phyloP scores from a whole-genome alignment of 202 grass and related monocot genomes.

The Hordeum pubiflorum region DNA sequence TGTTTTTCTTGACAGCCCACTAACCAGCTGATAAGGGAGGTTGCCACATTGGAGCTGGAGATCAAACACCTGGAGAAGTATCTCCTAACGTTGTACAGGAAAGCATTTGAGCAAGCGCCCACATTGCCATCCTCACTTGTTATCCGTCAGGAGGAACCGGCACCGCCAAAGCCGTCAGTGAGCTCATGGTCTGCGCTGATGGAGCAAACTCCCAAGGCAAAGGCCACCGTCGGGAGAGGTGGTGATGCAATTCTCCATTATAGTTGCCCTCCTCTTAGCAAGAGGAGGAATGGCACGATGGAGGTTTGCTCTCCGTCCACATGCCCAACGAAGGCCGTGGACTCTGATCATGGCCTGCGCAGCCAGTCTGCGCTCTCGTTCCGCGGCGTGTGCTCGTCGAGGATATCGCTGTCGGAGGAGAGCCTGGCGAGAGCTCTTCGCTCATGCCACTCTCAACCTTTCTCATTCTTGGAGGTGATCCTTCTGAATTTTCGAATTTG shows the following conservation, averaged over 20 bases:
- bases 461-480: slow-evolving; percentile 72
- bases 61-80: slow-evolving; percentile 98
- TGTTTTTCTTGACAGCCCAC: slow-evolving; percentile 41
- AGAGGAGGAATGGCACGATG: slow-evolving; percentile 28
- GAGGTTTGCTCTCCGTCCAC: slow-evolving; percentile 51
- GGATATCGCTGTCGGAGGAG: slow-evolving; percentile 81
- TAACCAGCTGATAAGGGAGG: slow-evolving; percentile 91
- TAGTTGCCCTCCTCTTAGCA: slow-evolving; percentile 37
- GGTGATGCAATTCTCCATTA: slow-evolving; percentile 27
- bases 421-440: slow-evolving; percentile 84
- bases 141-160: slow-evolving; percentile 37
- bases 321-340: slow-evolving; percentile 31
- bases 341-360: slow-evolving; percentile 29
- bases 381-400: slow-evolving; percentile 61
- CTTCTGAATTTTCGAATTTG: background rate
- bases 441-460: slow-evolving; percentile 81
- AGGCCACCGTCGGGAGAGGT: background rate
- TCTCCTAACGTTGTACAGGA: slow-evolving; percentile 75
- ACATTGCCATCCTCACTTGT: slow-evolving; percentile 28
- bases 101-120: slow-evolving; percentile 69
- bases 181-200: slow-evolving; percentile 14
- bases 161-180: slow-evolving; percentile 9
- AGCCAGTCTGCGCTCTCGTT: slow-evolving; percentile 70
- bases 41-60: slow-evolving; percentile 72
- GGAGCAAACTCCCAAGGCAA: slow-evolving; percentile 29